Evolutionary conservation across 2,329 filamentous ascomycete genomes (phyloP), one percentile per base, ranked within the genome.

Genomic region (Chrysoporthe cubensis): DNA sequence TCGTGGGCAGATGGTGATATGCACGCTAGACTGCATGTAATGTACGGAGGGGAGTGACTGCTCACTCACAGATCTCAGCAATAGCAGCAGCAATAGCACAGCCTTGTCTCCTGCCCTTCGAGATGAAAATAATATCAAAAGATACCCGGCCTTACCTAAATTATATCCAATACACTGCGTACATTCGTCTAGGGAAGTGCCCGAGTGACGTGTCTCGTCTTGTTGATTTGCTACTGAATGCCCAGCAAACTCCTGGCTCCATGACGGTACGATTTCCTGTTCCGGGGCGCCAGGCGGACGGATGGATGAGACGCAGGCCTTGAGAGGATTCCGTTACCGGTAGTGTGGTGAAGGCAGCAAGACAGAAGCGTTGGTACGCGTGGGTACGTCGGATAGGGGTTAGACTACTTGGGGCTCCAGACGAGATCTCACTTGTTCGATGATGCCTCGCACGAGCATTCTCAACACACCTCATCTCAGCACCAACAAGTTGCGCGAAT

Each of bases 61-160:
- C 52, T 56, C 11, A 9, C 37, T 40, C 37, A 26, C 37, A 40
- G 37, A 42, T 66, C 37, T 54, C 37, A 40, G 37, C 37, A 40
- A 9, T 9, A 40, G 37, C 37, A 40, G 37, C 37, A 40, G 37
- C 37, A 40, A 40, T 40, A 40, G 37, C 37, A 40, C 37, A 54
- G 64, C 48, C 57, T 66, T 66, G 61, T 26, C 21, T 61, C 21
- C 44, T 61, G 64, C 32, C 54, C 46, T 65, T 65, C 26, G 9
- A 11, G 52, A 32, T 56, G 46, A 52, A 44, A 26, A 26, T 26
- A 26, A 62, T 61, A 61, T 52, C 63, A 26, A 56, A 42, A 54
- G 46, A 56, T 21, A 56, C 14, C 64, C 26, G 9, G 37, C 9
- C 37, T 40, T 9, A 40, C 37, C 5, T 40, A 9, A 40, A 9